These are phyloP conservation scores for Myochromella boudieri DNA, from an alignment of 768 basidiomycete genomes.

Conservation along the genomic window DNA sequence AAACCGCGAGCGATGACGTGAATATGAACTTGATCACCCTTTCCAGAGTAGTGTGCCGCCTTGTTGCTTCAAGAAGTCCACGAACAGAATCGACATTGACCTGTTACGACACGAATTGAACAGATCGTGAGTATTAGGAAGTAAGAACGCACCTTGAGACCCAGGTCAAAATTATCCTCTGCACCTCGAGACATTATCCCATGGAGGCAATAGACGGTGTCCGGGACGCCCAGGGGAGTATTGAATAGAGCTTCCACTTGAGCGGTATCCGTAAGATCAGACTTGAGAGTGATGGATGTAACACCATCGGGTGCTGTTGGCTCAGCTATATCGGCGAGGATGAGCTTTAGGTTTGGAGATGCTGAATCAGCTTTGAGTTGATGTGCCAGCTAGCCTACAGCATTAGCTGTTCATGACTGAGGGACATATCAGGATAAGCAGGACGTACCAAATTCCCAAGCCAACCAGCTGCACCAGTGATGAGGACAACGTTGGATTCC, in stretches of 20 bases:
- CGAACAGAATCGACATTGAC: constrained; percentile 62
- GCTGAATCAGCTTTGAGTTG: constrained; percentile 30
- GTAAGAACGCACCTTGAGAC: constrained; percentile 37
- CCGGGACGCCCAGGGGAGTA: constrained; percentile 38
- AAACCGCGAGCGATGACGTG: constrained; percentile 59
- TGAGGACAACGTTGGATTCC: constrained; percentile 38
- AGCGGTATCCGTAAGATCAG: constrained; percentile 37
- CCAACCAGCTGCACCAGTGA: constrained; percentile 45
- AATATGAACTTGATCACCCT: constrained; percentile 52
- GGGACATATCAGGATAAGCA: background rate
- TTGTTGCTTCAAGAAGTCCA: constrained; percentile 36
- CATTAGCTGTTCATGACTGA: background rate
- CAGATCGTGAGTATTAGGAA: background rate
- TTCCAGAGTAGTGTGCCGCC: constrained; percentile 23
- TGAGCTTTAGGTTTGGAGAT: constrained; percentile 41
- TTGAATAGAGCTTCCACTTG: constrained; percentile 37
- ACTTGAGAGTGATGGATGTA: constrained; percentile 33
- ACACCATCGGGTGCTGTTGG: constrained; percentile 32
- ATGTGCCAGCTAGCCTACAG: constrained; percentile 41
- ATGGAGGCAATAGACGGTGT: constrained; percentile 48
- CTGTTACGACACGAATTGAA: constrained; percentile 19
- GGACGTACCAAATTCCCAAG: constrained; percentile 35
- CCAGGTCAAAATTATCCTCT: constrained; percentile 59
- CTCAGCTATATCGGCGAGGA: constrained; percentile 50
- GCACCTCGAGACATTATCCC: constrained; percentile 66